phyloP scores from a whole-genome alignment of 768 basidiomycete genomes.

The Suillus plorans region DNA sequence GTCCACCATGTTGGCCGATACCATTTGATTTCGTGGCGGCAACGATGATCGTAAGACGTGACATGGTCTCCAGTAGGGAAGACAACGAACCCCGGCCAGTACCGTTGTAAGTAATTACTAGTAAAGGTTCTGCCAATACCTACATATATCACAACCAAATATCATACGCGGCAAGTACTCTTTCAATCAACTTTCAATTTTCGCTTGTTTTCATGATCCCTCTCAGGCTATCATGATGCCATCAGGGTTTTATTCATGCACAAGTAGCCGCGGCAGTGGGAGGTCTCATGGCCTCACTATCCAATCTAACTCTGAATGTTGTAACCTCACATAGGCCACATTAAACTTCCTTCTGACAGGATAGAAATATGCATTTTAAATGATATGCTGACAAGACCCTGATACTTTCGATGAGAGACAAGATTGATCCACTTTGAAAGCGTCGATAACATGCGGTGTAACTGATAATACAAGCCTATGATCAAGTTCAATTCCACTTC shows the following conservation, averaged over 20 bases:
- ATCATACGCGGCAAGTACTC: not conserved
- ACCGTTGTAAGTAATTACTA: not conserved
- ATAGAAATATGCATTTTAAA: not conserved
- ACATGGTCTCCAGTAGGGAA: slow-evolving; percentile 38
- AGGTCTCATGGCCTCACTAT: not conserved
- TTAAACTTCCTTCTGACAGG: not conserved
- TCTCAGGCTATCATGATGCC: not conserved
- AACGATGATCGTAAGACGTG: slow-evolving; percentile 85
- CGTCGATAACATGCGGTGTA: slow-evolving; percentile 12
- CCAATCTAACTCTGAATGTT: not conserved
- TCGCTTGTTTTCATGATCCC: not conserved
- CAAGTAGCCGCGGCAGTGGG: not conserved
- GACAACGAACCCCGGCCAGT: not conserved
- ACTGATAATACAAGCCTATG: not conserved
- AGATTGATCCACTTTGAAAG: slow-evolving; percentile 9
- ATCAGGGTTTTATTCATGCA: not conserved
- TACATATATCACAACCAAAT: not conserved
- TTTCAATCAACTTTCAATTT: no score
- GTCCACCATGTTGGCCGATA: slow-evolving; percentile 71
- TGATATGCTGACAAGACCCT: not conserved
- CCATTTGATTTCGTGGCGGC: slow-evolving; percentile 87
- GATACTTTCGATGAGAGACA: not conserved
- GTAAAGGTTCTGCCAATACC: not conserved
- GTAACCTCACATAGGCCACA: not conserved
- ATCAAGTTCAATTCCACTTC: slow-evolving; percentile 55